phyloP scores from a whole-genome alignment of 768 basidiomycete genomes.

The Lactarius hengduanensis region DNA sequence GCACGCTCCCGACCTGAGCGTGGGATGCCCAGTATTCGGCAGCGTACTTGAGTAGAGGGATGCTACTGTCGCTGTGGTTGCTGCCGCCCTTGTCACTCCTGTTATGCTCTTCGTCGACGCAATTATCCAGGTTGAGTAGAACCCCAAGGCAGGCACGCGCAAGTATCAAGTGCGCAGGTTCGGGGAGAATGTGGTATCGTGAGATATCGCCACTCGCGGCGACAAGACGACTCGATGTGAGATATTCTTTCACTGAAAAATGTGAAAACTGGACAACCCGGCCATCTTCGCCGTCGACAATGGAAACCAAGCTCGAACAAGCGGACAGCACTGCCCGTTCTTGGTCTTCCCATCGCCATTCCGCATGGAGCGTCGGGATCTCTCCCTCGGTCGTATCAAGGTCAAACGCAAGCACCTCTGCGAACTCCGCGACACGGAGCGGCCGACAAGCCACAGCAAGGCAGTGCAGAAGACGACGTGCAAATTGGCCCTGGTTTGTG shows the following conservation, averaged over 20 bases:
- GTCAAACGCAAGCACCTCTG: neutral
- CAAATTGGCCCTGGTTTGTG: neutral
- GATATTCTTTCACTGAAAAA: neutral
- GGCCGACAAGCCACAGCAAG: neutral
- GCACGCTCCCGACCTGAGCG: neutral
- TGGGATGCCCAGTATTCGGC: neutral
- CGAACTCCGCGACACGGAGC: neutral
- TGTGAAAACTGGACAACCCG: neutral
- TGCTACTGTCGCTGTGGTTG: neutral
- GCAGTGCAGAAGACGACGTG: neutral
- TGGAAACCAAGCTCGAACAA: neutral
- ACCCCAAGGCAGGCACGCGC: neutral
- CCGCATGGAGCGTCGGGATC: neutral
- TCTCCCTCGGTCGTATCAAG: neutral
- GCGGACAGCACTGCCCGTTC: neutral
- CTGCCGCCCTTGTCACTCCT: neutral
- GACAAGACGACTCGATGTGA: neutral
- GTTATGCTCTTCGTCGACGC: neutral
- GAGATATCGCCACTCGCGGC: neutral
- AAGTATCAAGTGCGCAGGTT: neutral
- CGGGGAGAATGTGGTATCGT: neutral
- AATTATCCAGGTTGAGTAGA: neutral
- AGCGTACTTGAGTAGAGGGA: neutral
- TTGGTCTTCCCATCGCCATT: slow-evolving; percentile 1
- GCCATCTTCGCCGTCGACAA: neutral